These are phyloP conservation scores for Aspergillus affinis DNA, from an alignment of 495 filamentous ascomycete species.

Conservation along the genomic window DNA sequence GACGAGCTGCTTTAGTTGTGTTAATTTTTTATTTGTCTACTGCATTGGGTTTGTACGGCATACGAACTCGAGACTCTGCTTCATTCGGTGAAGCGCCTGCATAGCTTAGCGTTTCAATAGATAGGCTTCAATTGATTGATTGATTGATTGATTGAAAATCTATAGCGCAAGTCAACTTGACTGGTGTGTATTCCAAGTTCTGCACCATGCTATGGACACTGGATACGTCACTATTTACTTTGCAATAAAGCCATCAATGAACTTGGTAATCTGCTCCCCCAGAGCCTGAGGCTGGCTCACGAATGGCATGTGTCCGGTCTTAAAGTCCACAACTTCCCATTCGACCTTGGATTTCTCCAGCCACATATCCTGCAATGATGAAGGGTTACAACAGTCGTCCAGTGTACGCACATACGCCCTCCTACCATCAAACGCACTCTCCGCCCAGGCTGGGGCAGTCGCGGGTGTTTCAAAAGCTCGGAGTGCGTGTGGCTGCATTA, in stretches of 20 bases:
- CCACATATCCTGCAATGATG: constrained; percentile 8
- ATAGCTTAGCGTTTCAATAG: no score
- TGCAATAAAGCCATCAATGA: constrained; percentile 7
- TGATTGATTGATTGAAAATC: no score
- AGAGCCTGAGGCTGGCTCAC: constrained; percentile 8
- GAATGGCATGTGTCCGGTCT: constrained; percentile 12
- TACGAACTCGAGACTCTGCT: no score
- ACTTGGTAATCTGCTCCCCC: constrained; percentile 7
- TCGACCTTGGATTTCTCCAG: constrained; percentile 12
- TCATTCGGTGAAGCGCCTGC: no score
- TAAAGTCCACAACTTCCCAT: constrained; percentile 12
- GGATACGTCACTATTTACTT: constrained; percentile 1
- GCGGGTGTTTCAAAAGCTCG: constrained; percentile 10
- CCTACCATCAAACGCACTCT: constrained; percentile 10
- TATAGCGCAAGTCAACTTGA: no score
- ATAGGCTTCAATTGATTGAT: no score
- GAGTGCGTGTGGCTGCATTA: constrained; percentile 11
- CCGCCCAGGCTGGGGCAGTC: constrained; percentile 10
- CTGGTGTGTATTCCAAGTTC: not conserved
- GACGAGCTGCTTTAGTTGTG: no score
- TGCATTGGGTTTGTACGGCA: no score
- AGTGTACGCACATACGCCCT: constrained; percentile 10
- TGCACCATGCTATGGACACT: not conserved
- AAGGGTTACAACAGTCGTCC: constrained; percentile 10
- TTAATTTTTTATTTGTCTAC: no score